Evolutionary conservation across 306 rosid genomes (phyloP), one percentile per base, ranked within the genome.

Genomic region (Cicer yamashitae): DNA sequence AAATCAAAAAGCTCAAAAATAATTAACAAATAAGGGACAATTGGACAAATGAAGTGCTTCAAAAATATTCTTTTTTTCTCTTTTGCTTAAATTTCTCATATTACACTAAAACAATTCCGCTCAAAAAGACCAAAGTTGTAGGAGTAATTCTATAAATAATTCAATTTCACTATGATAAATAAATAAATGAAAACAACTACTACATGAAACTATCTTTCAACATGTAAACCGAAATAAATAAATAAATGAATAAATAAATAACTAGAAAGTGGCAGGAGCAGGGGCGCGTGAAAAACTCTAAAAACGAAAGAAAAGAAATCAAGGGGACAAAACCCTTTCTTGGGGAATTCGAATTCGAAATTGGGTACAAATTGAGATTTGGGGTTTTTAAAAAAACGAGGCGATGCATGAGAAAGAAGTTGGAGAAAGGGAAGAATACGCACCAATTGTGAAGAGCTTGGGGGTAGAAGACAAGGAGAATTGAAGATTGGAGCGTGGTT

Each of bases 261-360:
- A 9, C 6, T 39, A 60, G 44, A 41, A 74, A 74, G 51, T 14
- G 0, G 43, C n/a, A 70, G 2, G 52, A 7, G 1, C 17, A 62
- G 50, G 61, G 54, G 53, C 41, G 46, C 8, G 11, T 7, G 25
- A 60, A 72, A 62, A 80, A 60, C 77, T 81, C 81, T 81, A 62
- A 18, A 18, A 58, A 57, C 62, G 14, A 40, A 34, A 18, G 1
- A n/a, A 71, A 14, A 4, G 1, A 34, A 67, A 74, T 8, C 10
- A 5, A 1, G 69, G 30, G 1, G 10, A 38, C 17, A 65, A 65
- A 65, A 3, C 47, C 67, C 41, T n/a, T 63, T 30, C 2, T 11
- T 13, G 25, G 17, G 48, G 4, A 70, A 51, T 15, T 37, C 17
- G 44, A 60, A 60, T n/a, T 60, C 3, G 37, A 69, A 69, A 69